Conservation (phyloP, 257 asterid genomes). For the Solanum etuberosum region DNA sequence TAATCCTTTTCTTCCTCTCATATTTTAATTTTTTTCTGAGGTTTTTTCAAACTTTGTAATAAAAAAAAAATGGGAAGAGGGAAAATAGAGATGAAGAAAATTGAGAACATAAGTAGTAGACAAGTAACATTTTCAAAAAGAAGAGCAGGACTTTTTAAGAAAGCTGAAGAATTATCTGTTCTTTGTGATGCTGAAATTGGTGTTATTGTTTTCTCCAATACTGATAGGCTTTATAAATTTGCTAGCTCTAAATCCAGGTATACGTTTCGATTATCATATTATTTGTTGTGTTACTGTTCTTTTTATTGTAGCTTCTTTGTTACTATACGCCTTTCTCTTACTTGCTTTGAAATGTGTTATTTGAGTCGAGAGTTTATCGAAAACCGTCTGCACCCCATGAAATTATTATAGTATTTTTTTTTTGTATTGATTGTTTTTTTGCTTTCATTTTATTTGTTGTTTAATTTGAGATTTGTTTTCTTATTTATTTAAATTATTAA, state of each 20-base stretch:
- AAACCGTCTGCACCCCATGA: not conserved
- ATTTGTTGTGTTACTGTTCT: not conserved
- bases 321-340: too few species aligned
- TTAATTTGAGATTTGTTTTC: not conserved
- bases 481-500: not conserved
- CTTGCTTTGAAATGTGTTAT: not conserved
- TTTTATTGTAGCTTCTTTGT: not conserved
- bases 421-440: too few species aligned
- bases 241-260: slow-evolving; percentile 48
- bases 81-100: slow-evolving; percentile 68
- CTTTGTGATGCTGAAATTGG: slow-evolving; percentile 81
- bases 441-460: not conserved
- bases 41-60: not conserved
- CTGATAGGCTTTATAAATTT: slow-evolving; percentile 58
- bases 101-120: slow-evolving; percentile 61
- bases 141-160: slow-evolving; percentile 67
- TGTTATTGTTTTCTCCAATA: slow-evolving; percentile 62
- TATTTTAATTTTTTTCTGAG: not conserved
- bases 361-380: not conserved
- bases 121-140: slow-evolving; percentile 83
- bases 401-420: too few species aligned
- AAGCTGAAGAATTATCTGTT: slow-evolving; percentile 70
- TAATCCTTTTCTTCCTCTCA: not conserved
- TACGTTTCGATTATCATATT: not conserved
- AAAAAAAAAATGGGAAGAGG: slow-evolving; percentile 57